Evolutionary conservation across 805 yeast species (phyloP).

Genomic region (Zygoascus bituminiphila): DNA sequence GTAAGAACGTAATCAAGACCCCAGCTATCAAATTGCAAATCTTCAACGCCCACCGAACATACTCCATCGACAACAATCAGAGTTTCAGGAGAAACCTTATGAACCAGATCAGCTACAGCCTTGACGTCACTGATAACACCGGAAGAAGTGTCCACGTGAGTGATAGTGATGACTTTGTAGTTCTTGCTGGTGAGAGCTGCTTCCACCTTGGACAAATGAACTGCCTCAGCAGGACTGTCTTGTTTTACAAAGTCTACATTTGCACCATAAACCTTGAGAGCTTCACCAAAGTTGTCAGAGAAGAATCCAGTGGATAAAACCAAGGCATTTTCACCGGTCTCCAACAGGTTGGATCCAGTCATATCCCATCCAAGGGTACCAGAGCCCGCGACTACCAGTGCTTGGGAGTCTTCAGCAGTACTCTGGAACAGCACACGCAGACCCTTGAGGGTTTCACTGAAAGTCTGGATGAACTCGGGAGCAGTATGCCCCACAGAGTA

Average conservation of each 20-base stretch:
- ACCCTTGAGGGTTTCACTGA: constrained; percentile 58
- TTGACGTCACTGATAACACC: constrained; percentile 78
- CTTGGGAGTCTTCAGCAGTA: constrained; percentile 58
- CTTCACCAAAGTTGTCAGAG: constrained; percentile 73
- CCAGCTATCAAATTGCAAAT: constrained; percentile 80
- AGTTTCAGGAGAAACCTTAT: constrained; percentile 64
- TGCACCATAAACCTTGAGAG: constrained; percentile 63
- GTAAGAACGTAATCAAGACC: constrained; percentile 80
- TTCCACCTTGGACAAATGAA: constrained; percentile 49
- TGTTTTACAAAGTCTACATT: constrained; percentile 68
- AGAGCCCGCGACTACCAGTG: constrained; percentile 76
- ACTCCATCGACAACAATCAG: constrained; percentile 88
- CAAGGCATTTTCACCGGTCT: constrained; percentile 58
- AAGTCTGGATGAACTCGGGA: constrained; percentile 68
- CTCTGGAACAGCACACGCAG: constrained; percentile 71
- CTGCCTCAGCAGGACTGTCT: constrained; percentile 55
- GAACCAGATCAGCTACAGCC: constrained; percentile 52
- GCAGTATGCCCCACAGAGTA: constrained; percentile 88
- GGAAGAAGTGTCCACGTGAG: constrained; percentile 95
- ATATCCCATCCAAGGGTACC: constrained; percentile 97
- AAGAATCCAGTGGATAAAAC: constrained; percentile 86
- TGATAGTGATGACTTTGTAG: constrained; percentile 69
- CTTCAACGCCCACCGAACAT: constrained; percentile 88
- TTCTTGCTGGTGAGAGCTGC: constrained; percentile 41
- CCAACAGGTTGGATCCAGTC: constrained; percentile 66